These are phyloP conservation scores for Barbarea vulgaris DNA, from an alignment of 345 rosid species.

Conservation along the genomic window DNA sequence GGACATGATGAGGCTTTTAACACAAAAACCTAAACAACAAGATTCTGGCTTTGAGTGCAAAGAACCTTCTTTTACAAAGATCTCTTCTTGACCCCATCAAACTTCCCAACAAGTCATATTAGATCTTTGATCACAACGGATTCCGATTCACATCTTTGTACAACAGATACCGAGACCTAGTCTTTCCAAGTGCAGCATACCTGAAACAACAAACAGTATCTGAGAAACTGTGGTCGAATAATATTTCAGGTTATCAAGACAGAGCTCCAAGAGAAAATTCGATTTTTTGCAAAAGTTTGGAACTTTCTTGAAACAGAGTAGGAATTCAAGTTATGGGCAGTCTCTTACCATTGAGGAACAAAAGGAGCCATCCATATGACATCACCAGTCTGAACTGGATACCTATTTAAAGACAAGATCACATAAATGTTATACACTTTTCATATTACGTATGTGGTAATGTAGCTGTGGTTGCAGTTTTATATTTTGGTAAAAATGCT, in stretches of 20 bases:
- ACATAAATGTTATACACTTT: neutral
- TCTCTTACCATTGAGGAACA: conserved; percentile 86
- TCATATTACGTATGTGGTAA: too few relatives aligned
- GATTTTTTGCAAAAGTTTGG: too few relatives aligned
- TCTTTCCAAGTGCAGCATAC: conserved; percentile 88
- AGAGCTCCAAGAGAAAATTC: conserved; percentile 9
- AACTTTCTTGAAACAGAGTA: conserved; percentile 7
- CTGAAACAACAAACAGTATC: conserved; percentile 42
- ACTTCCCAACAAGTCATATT: conserved; percentile 15
- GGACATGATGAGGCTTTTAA: conserved; percentile 3
- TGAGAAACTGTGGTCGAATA: conserved; percentile 19
- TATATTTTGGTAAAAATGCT: neutral
- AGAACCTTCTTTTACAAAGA: neutral
- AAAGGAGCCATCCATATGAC: conserved; percentile 98
- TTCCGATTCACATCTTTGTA: conserved; percentile 90
- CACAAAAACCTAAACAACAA: neutral
- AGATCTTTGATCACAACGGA: conserved; percentile 44
- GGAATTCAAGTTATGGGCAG: conserved; percentile 3
- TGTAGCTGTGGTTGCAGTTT: conserved; percentile 2
- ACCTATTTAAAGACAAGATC: conserved; percentile 50
- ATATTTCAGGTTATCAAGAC: conserved; percentile 1
- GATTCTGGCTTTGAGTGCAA: conserved; percentile 10
- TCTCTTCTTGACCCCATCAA: conserved; percentile 14
- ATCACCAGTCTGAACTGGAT: conserved; percentile 94
- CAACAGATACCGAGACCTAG: conserved; percentile 61